Evolutionary conservation across 176 grass and related monocot genomes (phyloP).

Genomic region (Olyra latifolia): DNA sequence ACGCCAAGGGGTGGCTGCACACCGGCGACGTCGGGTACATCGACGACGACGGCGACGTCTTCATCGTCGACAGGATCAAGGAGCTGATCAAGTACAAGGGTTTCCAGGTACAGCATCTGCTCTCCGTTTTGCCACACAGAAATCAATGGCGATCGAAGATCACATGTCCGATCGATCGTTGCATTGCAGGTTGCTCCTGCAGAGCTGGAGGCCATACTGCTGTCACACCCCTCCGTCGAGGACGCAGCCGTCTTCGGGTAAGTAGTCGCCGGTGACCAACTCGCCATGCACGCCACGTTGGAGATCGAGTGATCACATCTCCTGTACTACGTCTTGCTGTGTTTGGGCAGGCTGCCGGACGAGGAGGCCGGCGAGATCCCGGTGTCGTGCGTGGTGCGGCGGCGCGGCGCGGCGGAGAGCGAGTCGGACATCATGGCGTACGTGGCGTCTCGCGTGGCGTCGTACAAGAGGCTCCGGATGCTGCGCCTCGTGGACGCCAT

Average conservation of each 20-base stretch:
- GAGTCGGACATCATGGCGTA: conserved; percentile 62
- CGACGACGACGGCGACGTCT: conserved; percentile 84
- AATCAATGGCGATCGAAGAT: too few species aligned
- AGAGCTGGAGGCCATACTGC: conserved; percentile 84
- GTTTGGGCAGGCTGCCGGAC: conserved; percentile 56
- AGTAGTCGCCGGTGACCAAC: not conserved
- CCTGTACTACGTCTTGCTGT: too few species aligned
- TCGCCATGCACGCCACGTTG: too few species aligned
- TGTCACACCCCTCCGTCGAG: conserved; percentile 69
- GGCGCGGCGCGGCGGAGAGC: conserved; percentile 40
- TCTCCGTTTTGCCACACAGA: not conserved
- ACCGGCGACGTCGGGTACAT: conserved; percentile 93
- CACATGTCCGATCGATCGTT: too few species aligned
- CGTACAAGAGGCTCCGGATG: conserved; percentile 74
- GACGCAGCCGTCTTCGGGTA: conserved; percentile 84
- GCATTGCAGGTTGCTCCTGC: conserved; percentile 66
- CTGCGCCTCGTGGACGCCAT: conserved; percentile 72
- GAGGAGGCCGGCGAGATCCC: conserved; percentile 92
- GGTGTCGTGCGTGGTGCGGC: conserved; percentile 66
- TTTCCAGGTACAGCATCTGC: conserved; percentile 50
- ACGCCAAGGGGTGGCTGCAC: conserved; percentile 76
- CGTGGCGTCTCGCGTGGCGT: conserved; percentile 60
- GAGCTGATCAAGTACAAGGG: conserved; percentile 98
- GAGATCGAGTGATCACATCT: not conserved
- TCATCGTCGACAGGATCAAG: conserved; percentile 85